A percentile compares a stretch with the other conserved stretches of the same genome.
These are phyloP conservation scores for Scleroderma bovista DNA, from an alignment of 768 basidiomycete genomes.

Conservation along the genomic window DNA sequence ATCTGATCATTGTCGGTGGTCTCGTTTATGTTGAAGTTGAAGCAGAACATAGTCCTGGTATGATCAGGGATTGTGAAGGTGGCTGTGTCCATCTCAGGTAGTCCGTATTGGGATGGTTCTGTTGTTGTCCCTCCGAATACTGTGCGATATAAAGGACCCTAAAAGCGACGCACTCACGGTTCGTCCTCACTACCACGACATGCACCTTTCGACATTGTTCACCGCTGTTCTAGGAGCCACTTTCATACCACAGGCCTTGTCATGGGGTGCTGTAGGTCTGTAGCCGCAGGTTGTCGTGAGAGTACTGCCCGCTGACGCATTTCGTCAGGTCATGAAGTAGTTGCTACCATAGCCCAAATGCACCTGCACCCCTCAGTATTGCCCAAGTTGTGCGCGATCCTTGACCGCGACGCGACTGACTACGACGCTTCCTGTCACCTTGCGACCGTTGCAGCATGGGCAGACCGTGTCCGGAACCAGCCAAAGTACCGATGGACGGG, in stretches of 20 bases:
- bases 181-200: constrained; percentile 6
- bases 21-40: constrained; percentile 58
- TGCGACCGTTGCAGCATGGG: constrained; percentile 84
- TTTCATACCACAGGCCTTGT: constrained; percentile 23
- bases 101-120: neutral
- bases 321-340: constrained; percentile 75
- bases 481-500: constrained; percentile 65
- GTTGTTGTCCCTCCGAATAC: neutral
- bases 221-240: constrained; percentile 11
- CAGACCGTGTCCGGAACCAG: constrained; percentile 57
- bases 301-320: neutral
- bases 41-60: constrained; percentile 31
- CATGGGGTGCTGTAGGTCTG: constrained; percentile 39
- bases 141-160: neutral
- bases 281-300: neutral
- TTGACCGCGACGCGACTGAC: constrained; percentile 34
- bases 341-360: constrained; percentile 92
- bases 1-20: constrained; percentile 22
- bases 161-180: neutral
- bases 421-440: constrained; percentile 60
- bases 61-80: neutral
- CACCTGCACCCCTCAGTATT: constrained; percentile 74
- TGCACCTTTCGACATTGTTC: constrained; percentile 15
- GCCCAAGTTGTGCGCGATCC: constrained; percentile 62
- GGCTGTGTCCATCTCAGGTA: neutral